Percentiles rank a stretch among this genome's conserved stretches.
phyloP scores from a whole-genome alignment of 257 asterid species.

The Ajuga chamaepitys region DNA sequence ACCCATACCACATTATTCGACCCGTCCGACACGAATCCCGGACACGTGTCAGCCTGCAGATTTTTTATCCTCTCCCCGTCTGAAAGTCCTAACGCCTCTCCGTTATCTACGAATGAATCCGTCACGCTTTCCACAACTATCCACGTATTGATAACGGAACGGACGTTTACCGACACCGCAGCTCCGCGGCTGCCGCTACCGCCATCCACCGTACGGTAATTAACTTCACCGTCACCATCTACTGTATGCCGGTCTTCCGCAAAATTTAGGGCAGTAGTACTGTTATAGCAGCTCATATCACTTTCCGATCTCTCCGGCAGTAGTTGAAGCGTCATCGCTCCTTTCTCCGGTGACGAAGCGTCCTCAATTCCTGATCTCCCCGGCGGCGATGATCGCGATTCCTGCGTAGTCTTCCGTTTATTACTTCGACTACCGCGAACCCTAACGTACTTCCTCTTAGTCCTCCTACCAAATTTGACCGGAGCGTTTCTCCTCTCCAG shows the following conservation, averaged over 20 bases:
- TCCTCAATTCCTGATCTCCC: conserved; percentile 7
- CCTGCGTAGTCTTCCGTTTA: background rate
- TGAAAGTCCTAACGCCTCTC: conserved; percentile 28
- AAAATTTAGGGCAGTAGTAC: background rate
- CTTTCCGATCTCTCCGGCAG: conserved; percentile 26
- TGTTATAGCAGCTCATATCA: background rate
- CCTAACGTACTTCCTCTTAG: conserved; percentile 36
- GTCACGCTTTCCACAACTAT: conserved; percentile 26
- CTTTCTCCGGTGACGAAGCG: conserved; percentile 8
- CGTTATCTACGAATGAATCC: background rate
- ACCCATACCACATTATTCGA: conserved; percentile 30
- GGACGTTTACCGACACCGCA: background rate
- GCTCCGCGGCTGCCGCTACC: background rate
- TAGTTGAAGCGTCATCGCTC: conserved; percentile 21
- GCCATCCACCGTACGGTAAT: background rate
- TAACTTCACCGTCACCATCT: background rate
- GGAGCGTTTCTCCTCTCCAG: background rate
- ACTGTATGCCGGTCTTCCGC: background rate
- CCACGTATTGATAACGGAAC: conserved; percentile 19
- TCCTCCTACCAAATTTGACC: conserved; percentile 4
- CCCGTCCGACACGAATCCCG: conserved; percentile 35
- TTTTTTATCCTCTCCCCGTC: conserved; percentile 23
- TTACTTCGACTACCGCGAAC: conserved; percentile 9
- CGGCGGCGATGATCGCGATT: background rate
- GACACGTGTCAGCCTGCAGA: conserved; percentile 29